These are phyloP conservation scores for Russula sp. DNA, from an alignment of 768 basidiomycete species.

Conservation along the genomic window DNA sequence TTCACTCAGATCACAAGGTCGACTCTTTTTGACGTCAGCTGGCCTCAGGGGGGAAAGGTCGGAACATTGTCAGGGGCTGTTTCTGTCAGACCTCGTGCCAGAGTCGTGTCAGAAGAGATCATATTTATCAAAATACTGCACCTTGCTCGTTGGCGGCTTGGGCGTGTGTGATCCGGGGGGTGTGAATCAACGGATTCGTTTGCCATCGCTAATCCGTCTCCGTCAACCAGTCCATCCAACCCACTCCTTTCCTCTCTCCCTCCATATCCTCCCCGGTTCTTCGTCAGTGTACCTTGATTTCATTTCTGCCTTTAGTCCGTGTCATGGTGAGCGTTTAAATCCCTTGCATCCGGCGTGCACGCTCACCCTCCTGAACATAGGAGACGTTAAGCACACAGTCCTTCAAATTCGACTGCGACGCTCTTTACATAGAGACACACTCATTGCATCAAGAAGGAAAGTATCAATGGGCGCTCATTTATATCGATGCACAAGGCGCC, in stretches of 20 bases:
- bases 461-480: slow-evolving; percentile 28
- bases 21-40: slow-evolving; percentile 18
- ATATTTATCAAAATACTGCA: slow-evolving; percentile 19
- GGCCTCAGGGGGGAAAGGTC: slow-evolving; percentile 14
- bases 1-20: slow-evolving; percentile 1
- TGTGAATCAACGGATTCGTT: slow-evolving; percentile 17
- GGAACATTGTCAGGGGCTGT: slow-evolving; percentile 12
- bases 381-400: slow-evolving; percentile 24
- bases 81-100: slow-evolving; percentile 12
- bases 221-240: slow-evolving; percentile 5
- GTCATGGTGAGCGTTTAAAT: slow-evolving; percentile 15
- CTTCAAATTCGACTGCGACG: slow-evolving; percentile 28
- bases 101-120: slow-evolving; percentile 11
- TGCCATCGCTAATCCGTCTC: slow-evolving; percentile 6
- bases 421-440: slow-evolving; percentile 30
- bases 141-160: slow-evolving; percentile 1
- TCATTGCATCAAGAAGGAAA: slow-evolving; percentile 29
- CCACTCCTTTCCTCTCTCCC: slow-evolving; percentile 6
- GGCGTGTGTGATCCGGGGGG: slow-evolving; percentile 12
- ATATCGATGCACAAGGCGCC: slow-evolving; percentile 20
- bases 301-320: background rate
- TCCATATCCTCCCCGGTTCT: background rate
- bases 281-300: background rate
- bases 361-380: slow-evolving; percentile 2
- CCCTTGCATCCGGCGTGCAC: background rate